Conservation (phyloP, 176 grass and related monocot species). For the Triticum dicoccoides region DNA sequence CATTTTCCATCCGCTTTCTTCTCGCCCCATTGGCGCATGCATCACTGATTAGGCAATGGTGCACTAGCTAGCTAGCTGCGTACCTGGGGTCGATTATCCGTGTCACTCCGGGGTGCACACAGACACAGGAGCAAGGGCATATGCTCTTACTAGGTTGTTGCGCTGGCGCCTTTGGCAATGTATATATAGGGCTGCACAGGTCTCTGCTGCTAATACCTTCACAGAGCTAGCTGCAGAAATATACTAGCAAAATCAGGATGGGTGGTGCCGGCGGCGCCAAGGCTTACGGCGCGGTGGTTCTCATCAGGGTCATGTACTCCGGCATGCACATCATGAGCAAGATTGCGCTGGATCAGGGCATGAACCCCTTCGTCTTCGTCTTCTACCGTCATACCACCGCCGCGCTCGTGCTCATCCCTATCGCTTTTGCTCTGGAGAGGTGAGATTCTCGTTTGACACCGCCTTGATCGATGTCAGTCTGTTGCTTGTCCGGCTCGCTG, state of each 20-base stretch:
- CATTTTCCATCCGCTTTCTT: slow-evolving; percentile 28
- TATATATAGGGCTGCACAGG: slow-evolving; percentile 32
- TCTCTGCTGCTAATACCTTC: neutral
- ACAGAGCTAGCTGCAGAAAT: neutral
- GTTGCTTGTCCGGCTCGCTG: neutral
- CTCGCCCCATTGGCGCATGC: slow-evolving; percentile 32
- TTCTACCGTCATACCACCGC: slow-evolving; percentile 72
- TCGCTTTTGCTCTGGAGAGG: slow-evolving; percentile 57
- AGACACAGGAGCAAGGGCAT: slow-evolving; percentile 26
- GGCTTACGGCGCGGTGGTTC: slow-evolving; percentile 30
- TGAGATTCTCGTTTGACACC: neutral
- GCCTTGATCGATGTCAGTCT: neutral
- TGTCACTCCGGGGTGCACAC: slow-evolving; percentile 26
- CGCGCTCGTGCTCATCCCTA: slow-evolving; percentile 50
- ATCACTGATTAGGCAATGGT: slow-evolving; percentile 25
- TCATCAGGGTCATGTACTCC: slow-evolving; percentile 68
- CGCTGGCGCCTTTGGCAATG: slow-evolving; percentile 18
- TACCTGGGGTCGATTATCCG: slow-evolving; percentile 24
- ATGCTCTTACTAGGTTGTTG: slow-evolving; percentile 42
- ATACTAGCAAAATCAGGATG: neutral
- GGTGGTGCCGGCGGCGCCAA: slow-evolving; percentile 28
- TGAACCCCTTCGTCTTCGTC: slow-evolving; percentile 63
- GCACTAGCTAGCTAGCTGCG: slow-evolving; percentile 17
- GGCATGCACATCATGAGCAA: slow-evolving; percentile 64
- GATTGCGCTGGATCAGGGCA: slow-evolving; percentile 54